Base-by-base conservation (phyloP, 2,329 filamentous ascomycete species). In the Penicillium aurantiogriseum region DNA sequence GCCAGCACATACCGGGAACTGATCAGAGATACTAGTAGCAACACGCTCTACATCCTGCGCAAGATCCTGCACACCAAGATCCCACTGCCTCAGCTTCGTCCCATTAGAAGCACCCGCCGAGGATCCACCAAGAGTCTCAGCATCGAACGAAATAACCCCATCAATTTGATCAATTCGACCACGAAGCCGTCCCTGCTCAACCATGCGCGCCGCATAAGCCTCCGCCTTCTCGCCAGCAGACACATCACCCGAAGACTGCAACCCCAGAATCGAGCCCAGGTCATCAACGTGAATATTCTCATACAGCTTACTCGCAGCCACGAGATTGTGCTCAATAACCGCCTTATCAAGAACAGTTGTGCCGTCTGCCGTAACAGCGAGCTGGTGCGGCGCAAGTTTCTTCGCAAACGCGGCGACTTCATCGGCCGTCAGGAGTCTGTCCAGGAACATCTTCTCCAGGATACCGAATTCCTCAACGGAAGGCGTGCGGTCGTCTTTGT, bases 371-470 rank as follows among this genome's bases (percentile, higher is more conserved):
- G 91, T 97, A 61, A 85, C 88, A 25, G 94, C 94, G 2, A 97
- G 85, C 76, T 99, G 94, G 76, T 99, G 94, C 23, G 90, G 88
- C 55, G 86, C 83, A 48, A 99, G 81, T 51, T 87, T 88, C 66
- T 89, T 81, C 0, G 92, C 89, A 70, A 99, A 99, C 54, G 90
- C 87, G 38, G 87, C 85, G 42, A 97, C 91, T 77, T 99, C 94
- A n/a, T 81, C 83, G 0, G 88, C 85, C 0, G 85, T 85, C 48
- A 99, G 81, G 4, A 99, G 81, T 6, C 92, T 86, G 74, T 97
- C 91, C 48, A 97, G 82, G 74, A 96, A 96, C 85, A 99, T 97
- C 80, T 97, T 97, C 79, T 97, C 94, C 15, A 99, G 80, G 53
- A 99, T 97, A 48, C 86, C 81, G 70, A 89, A 93, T 76, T 97